Percentiles rank a stretch among this genome's conserved stretches.
These are phyloP conservation scores for Trametes gibbosa DNA, from an alignment of 768 basidiomycete genomes.

Conservation along the genomic window DNA sequence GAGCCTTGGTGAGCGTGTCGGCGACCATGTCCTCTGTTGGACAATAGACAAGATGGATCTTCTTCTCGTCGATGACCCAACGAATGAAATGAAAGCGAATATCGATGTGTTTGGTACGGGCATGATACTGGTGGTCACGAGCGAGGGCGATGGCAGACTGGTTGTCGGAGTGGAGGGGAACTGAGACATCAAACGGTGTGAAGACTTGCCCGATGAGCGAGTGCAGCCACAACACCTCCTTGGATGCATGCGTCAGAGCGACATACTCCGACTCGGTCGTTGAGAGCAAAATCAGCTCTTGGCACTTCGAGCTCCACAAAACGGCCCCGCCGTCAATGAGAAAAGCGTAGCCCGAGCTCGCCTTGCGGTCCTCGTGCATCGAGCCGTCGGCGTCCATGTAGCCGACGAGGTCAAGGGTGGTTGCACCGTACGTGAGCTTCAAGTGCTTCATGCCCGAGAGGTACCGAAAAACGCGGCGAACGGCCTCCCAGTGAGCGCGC, in stretches of 20 bases:
- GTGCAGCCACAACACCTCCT: neutral
- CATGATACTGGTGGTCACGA: neutral
- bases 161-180: neutral
- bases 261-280: neutral
- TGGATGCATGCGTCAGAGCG: neutral
- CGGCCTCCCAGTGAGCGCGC: slow-evolving; percentile 28
- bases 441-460: slow-evolving; percentile 30
- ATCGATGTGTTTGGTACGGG: neutral
- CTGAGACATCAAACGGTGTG: too few species aligned
- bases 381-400: neutral
- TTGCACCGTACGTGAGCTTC: neutral
- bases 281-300: neutral
- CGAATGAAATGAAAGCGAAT: neutral
- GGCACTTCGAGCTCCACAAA: neutral
- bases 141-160: neutral
- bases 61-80: neutral
- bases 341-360: neutral
- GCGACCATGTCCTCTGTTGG: neutral
- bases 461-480: slow-evolving; percentile 34
- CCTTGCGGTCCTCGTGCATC: neutral
- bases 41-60: neutral
- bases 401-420: neutral
- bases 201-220: neutral
- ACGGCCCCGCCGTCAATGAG: neutral
- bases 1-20: neutral